Percentiles rank a stretch among this genome's conserved stretches.
These are phyloP conservation scores for Aspergillus sojae DNA, from an alignment of 2,329 filamentous ascomycete species.

Conservation along the genomic window DNA sequence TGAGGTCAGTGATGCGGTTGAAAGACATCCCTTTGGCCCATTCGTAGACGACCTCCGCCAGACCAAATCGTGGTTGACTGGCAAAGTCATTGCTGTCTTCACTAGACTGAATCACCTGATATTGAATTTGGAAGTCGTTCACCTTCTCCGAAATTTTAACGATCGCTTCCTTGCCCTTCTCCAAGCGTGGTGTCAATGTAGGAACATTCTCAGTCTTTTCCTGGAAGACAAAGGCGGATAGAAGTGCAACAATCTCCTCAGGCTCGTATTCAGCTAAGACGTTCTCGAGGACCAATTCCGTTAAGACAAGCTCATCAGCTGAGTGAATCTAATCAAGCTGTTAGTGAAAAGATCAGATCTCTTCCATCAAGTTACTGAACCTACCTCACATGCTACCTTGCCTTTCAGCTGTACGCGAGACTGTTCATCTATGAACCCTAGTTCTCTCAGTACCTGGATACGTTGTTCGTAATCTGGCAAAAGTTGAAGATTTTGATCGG, in stretches of 20 bases:
- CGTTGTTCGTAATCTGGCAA: slow-evolving; percentile 96
- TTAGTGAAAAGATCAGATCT: slow-evolving; percentile 7
- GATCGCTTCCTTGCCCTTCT: slow-evolving; percentile 81
- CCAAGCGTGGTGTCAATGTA: slow-evolving; percentile 77
- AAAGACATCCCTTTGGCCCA: slow-evolving; percentile 98
- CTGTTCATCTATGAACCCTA: slow-evolving; percentile 86
- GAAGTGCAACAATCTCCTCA: slow-evolving; percentile 90
- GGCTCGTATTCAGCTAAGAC: slow-evolving; percentile 93
- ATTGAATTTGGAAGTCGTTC: slow-evolving; percentile 82
- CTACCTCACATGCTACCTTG: slow-evolving; percentile 89
- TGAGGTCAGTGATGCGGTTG: slow-evolving; percentile 94
- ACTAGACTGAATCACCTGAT: slow-evolving; percentile 87
- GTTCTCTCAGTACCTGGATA: slow-evolving; percentile 85
- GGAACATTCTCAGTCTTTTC: slow-evolving; percentile 88
- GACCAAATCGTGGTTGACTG: slow-evolving; percentile 81
- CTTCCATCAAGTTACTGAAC: slow-evolving; percentile 6
- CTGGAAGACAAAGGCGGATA: slow-evolving; percentile 96
- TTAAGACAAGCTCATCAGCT: slow-evolving; percentile 92
- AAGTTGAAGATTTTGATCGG: slow-evolving; percentile 93
- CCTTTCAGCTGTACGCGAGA: slow-evolving; percentile 92
- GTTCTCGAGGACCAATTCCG: slow-evolving; percentile 94
- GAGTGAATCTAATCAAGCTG: slow-evolving; percentile 70
- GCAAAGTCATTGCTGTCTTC: slow-evolving; percentile 94
- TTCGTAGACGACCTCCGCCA: slow-evolving; percentile 97
- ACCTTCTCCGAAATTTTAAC: slow-evolving; percentile 90